phyloP scores from a whole-genome alignment of 1,284 basidiomycete species.

The Trametes polyzona region DNA sequence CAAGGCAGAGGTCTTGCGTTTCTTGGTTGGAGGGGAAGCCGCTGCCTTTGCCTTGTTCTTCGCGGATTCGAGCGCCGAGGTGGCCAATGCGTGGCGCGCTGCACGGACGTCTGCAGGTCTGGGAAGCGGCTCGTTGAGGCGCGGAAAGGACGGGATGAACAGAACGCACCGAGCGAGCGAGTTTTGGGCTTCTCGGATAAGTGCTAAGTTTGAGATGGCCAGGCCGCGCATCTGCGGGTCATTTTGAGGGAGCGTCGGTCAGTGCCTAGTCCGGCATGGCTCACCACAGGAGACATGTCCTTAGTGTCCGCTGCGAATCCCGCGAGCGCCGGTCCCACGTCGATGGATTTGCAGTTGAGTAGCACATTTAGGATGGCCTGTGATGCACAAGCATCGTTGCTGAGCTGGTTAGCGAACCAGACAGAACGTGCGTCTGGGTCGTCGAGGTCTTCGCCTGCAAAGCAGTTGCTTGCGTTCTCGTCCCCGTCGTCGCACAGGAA shows the following conservation, averaged over 20 bases:
- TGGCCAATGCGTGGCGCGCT: conserved; percentile 48
- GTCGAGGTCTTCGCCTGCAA: conserved; percentile 46
- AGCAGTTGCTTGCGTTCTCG: conserved; percentile 45
- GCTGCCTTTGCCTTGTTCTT: conserved; percentile 35
- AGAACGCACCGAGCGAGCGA: conserved; percentile 53
- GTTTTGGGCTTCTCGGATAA: conserved; percentile 59
- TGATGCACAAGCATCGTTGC: conserved; percentile 65
- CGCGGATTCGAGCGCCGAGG: conserved; percentile 44
- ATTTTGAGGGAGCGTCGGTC: background rate
- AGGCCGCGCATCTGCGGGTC: conserved; percentile 61
- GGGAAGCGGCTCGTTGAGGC: conserved; percentile 2
- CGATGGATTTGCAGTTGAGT: conserved; percentile 55
- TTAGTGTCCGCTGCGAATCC: conserved; percentile 54
- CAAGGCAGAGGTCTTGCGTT: conserved; percentile 37
- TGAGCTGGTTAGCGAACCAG: conserved; percentile 72
- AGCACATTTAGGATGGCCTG: conserved; percentile 63
- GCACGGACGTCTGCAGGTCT: conserved; percentile 64
- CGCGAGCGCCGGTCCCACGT: conserved; percentile 49
- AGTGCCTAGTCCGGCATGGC: background rate
- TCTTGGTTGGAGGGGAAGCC: conserved; percentile 43
- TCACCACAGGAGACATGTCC: conserved; percentile 58
- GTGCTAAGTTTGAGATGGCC: conserved; percentile 55
- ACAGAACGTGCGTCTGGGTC: conserved; percentile 57
- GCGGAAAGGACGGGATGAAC: background rate
- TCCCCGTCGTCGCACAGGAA: conserved; percentile 57